A percentile compares a stretch with the other conserved stretches of the same genome.
These are phyloP conservation scores for Scenedesmus sp. DNA, from an alignment of 163 green algal species.

Conservation along the genomic window DNA sequence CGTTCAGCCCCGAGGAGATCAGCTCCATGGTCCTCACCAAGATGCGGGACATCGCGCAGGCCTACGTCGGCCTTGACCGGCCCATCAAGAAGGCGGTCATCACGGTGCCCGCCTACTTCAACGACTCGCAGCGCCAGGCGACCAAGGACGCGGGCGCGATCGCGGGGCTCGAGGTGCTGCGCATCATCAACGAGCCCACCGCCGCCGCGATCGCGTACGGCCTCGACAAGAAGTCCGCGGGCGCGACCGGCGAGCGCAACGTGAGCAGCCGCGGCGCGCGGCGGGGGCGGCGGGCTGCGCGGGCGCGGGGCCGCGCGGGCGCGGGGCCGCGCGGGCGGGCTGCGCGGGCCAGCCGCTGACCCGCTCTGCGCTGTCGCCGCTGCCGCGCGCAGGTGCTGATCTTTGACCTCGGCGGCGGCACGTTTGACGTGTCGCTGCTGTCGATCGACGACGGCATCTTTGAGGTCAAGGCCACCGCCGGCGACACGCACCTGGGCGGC, in stretches of 20 bases:
- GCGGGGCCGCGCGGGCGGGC: too few species aligned
- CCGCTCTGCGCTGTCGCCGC: too few species aligned
- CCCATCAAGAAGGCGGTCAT: constrained; percentile 93
- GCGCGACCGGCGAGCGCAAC: constrained; percentile 77
- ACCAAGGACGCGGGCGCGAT: constrained; percentile 88
- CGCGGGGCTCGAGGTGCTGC: constrained; percentile 91
- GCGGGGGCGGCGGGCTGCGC: too few species aligned
- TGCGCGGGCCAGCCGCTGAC: too few species aligned
- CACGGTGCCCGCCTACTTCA: constrained; percentile 99
- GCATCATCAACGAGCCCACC: constrained; percentile 99
- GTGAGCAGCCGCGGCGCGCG: too few species aligned
- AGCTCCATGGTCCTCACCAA: constrained; percentile 89
- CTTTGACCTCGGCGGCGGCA: constrained; percentile 97
- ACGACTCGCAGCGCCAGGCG: constrained; percentile 95
- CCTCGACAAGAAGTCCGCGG: constrained; percentile 49
- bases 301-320: too few species aligned
- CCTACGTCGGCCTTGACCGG: constrained; percentile 78
- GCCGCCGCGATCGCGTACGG: constrained; percentile 97
- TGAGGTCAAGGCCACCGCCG: constrained; percentile 96
- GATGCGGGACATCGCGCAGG: constrained; percentile 79
- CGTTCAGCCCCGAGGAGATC: constrained; percentile 93
- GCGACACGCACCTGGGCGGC: constrained; percentile 97
- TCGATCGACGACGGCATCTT: constrained; percentile 98
- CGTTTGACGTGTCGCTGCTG: constrained; percentile 95
- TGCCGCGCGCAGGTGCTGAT: too few species aligned